A percentile compares a stretch with the other conserved stretches of the same genome.
Conservation (phyloP, 2,329 filamentous ascomycete species). For the Aciculosporium take region DNA sequence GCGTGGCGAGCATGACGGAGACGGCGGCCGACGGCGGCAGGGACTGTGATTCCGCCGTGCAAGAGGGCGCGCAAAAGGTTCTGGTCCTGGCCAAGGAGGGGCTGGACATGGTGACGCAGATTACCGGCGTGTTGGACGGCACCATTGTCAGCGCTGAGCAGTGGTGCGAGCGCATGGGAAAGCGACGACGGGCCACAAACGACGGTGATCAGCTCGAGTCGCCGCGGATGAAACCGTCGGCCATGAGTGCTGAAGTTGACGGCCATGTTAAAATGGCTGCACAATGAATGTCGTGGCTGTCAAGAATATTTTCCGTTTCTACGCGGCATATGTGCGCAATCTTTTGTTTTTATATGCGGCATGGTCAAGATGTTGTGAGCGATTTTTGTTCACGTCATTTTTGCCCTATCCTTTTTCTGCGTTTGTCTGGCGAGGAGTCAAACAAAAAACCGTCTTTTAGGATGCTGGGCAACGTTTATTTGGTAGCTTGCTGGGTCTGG, state of each 20-base stretch:
- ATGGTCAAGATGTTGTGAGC: too few species aligned
- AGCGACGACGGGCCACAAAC: conserved; percentile 15
- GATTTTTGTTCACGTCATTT: too few species aligned
- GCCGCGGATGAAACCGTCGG: not conserved
- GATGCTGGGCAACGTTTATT: too few species aligned
- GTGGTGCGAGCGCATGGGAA: conserved; percentile 71
- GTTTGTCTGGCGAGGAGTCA: too few species aligned
- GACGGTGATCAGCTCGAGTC: conserved; percentile 12
- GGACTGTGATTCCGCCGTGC: conserved; percentile 23
- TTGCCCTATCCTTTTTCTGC: too few species aligned
- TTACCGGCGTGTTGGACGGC: conserved; percentile 74
- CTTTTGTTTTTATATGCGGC: not conserved
- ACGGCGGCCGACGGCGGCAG: conserved; percentile 15
- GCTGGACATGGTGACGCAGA: conserved; percentile 85
- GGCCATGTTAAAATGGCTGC: conserved; percentile 15
- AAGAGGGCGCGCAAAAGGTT: conserved; percentile 57
- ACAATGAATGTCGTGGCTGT: not conserved
- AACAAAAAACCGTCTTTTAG: too few species aligned
- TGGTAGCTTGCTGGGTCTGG: too few species aligned
- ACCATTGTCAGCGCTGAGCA: conserved; percentile 83
- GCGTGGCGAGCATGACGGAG: conserved; percentile 45
- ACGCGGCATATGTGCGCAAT: not conserved
- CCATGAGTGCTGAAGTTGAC: not conserved
- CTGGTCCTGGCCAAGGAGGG: conserved; percentile 80
- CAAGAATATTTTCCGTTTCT: not conserved